Conservation (phyloP, 371 early-diverging fungal species). For the Cladochytrium tenue region DNA sequence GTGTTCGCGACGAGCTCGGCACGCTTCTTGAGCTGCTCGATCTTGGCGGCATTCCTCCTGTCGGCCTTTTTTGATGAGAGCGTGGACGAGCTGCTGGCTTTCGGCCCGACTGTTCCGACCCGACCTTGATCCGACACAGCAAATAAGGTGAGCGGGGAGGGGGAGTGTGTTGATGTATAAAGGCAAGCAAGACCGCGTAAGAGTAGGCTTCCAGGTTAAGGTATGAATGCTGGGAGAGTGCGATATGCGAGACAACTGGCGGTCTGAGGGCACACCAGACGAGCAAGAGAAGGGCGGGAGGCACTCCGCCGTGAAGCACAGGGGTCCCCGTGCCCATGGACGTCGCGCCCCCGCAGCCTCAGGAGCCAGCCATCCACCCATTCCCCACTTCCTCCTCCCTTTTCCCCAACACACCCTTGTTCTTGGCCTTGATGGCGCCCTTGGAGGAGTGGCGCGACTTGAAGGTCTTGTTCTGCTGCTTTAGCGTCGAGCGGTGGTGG, state of each 20-base stretch:
- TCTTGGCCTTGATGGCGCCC: conserved; percentile 71
- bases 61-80: conserved; percentile 63
- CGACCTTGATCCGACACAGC: conserved; percentile 2
- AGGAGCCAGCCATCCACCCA: neutral
- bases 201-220: too few relatives aligned
- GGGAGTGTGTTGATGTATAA: too few relatives aligned
- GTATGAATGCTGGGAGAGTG: too few relatives aligned
- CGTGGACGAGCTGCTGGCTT: conserved; percentile 45
- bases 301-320: too few relatives aligned
- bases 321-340: too few relatives aligned
- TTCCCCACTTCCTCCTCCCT: neutral
- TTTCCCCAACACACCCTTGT: conserved; percentile 61
- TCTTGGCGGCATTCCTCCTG: conserved; percentile 79
- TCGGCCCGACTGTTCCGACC: conserved; percentile 25
- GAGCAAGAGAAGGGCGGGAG: too few relatives aligned
- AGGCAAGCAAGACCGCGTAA: too few relatives aligned
- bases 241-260: too few relatives aligned
- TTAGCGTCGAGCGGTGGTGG: conserved; percentile 55
- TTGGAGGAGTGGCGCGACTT: conserved; percentile 88
- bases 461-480: conserved; percentile 93
- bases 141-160: too few relatives aligned
- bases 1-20: conserved; percentile 65
- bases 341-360: neutral
- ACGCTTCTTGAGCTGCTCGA: conserved; percentile 81
- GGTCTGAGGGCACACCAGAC: too few relatives aligned